Base-by-base conservation (phyloP, 139 green algal species). In the Chlorella sp. region DNA sequence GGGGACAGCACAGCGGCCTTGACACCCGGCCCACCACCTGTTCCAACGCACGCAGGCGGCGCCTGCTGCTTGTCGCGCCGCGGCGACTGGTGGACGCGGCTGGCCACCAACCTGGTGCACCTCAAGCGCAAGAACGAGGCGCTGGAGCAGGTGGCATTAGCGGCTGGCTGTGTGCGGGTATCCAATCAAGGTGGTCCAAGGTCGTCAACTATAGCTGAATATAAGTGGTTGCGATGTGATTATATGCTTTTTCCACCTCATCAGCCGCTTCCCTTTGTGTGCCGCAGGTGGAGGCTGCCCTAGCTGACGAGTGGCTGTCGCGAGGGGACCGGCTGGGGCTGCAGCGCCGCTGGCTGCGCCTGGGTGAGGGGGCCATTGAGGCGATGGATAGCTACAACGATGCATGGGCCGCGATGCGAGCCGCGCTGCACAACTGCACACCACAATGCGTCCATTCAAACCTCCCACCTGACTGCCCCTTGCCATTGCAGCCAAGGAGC, bases 81-180 rank as follows among this genome's bases (percentile, higher is more conserved):
- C 9, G 95, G 95, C 13, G 88, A 94, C 51, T 98, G 95, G 96
- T 98, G 94, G 94, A 32, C 87, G 38, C 89, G 96, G 0, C 88
- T 98, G 77, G 91, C 88, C 8, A 87, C 96, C 22, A 89, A 98
- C 86, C 81, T 94, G 60, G 91, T 96, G 87, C 95, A 98, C 81
- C 65, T 92, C 58, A 70, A 54, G 28, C 51, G 51, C 13, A 60
- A 60, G 14, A 60, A 60, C 14, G 51, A 60, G 51, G 51, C 51
- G 16, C 51, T 60, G 51, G 51, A 60, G 51, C 51, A 60, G 51
- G 51, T 24, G 14, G 14, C 13, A n/a, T n/a, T n/a, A n/a, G n/a
- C n/a, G n/a, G n/a, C n/a, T n/a, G n/a, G n/a, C n/a, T n/a, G n/a
- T n/a, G n/a, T n/a, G n/a, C n/a, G n/a, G 76, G 76, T 79, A 9